A percentile compares a stretch with the other conserved stretches of the same genome.
Evolutionary conservation across 768 basidiomycete species (phyloP).

Genomic region (Chalciporus chontae): DNA sequence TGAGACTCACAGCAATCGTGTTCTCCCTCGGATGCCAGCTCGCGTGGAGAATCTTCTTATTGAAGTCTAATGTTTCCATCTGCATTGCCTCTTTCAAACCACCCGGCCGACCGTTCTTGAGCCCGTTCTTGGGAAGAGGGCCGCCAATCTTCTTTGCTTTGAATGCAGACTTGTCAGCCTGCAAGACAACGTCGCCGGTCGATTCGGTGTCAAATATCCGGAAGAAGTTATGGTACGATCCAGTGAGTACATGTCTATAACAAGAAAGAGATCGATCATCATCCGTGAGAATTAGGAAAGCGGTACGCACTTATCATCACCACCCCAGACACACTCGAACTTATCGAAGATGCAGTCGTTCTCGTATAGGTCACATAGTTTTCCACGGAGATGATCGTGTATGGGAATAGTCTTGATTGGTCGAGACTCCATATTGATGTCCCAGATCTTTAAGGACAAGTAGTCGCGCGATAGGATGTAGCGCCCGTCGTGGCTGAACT

Average conservation of each 20-base stretch:
- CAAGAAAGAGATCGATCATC: conserved; percentile 2
- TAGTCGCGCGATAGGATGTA: conserved; percentile 98
- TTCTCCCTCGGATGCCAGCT: conserved; percentile 99
- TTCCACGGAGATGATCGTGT: conserved; percentile 95
- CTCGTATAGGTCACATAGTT: conserved; percentile 98
- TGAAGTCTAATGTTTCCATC: conserved; percentile 82
- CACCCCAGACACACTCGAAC: conserved; percentile 98
- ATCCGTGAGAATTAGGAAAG: conserved; percentile 11
- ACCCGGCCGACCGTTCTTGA: conserved; percentile 76
- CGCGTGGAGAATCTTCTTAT: conserved; percentile 95
- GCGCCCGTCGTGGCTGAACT: conserved; percentile 96
- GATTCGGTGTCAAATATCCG: conserved; percentile 96
- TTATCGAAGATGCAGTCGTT: conserved; percentile 99
- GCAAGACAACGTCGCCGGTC: conserved; percentile 84
- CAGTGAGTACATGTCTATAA: conserved; percentile 90
- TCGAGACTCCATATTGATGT: conserved; percentile 96
- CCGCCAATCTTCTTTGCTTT: conserved; percentile 99
- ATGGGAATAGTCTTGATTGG: conserved; percentile 98
- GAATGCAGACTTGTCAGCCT: conserved; percentile 99
- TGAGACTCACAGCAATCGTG: conserved; percentile 83
- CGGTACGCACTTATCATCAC: conserved; percentile 82
- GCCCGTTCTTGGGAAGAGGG: conserved; percentile 60
- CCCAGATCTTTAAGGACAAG: conserved; percentile 98
- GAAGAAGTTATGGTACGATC: conserved; percentile 99
- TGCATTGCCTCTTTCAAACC: conserved; percentile 82